These are phyloP conservation scores for Ascochyta pisi DNA, from an alignment of 2,329 filamentous ascomycete species.

Conservation along the genomic window DNA sequence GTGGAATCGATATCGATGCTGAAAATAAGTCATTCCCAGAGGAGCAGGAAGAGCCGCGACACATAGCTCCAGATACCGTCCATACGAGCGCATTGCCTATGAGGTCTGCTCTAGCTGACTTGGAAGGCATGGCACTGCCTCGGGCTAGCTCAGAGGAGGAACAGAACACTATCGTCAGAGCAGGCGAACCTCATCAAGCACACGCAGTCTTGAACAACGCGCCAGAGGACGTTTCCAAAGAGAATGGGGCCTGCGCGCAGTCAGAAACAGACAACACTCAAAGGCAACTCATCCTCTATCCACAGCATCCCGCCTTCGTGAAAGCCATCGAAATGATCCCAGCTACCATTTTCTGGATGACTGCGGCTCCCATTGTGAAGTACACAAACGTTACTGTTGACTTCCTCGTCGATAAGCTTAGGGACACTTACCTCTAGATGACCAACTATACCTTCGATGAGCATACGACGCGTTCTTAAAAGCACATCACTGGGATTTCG, in stretches of 20 bases:
- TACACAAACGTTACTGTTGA: slow-evolving; percentile 7
- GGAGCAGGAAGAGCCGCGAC: not conserved
- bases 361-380: slow-evolving; percentile 15
- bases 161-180: not conserved
- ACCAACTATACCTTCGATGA: too few relatives aligned
- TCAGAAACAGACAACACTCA: not conserved
- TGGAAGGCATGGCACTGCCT: slow-evolving; percentile 20
- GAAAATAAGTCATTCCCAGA: not conserved
- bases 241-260: not conserved
- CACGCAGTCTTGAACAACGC: not conserved
- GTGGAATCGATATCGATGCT: slow-evolving; percentile 6
- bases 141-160: slow-evolving; percentile 12
- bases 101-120: slow-evolving; percentile 2
- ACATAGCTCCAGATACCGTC: not conserved
- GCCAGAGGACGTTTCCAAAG: not conserved
- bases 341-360: slow-evolving; percentile 33
- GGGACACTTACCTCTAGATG: slow-evolving; percentile 4
- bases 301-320: slow-evolving; percentile 32
- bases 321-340: slow-evolving; percentile 37
- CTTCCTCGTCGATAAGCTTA: slow-evolving; percentile 5
- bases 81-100: not conserved
- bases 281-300: slow-evolving; percentile 13
- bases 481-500: not conserved
- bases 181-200: not conserved
- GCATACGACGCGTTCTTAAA: not conserved